A percentile compares a stretch with the other conserved stretches of the same genome.
These are phyloP conservation scores for Herpetomonas tarakana DNA, from an alignment of 208 protist species.

Conservation along the genomic window DNA sequence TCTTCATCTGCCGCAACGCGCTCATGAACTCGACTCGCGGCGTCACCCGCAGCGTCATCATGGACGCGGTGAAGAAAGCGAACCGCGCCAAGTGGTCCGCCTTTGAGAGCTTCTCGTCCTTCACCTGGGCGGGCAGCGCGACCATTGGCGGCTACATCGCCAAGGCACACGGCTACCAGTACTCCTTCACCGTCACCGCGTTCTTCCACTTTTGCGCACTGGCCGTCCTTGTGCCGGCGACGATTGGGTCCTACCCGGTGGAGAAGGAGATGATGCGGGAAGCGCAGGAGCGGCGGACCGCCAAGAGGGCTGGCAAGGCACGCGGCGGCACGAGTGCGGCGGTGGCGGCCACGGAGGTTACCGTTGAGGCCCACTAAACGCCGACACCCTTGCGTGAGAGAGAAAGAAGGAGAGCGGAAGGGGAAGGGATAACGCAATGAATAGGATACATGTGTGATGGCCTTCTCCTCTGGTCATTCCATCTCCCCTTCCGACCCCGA, in stretches of 20 bases:
- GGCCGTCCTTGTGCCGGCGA: slow-evolving; percentile 33
- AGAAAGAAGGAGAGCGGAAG: too few relatives aligned
- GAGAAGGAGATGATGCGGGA: slow-evolving; percentile 12
- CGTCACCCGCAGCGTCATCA: slow-evolving; percentile 67
- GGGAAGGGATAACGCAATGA: too few relatives aligned
- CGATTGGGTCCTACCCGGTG: slow-evolving; percentile 19
- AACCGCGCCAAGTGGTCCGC: slow-evolving; percentile 58
- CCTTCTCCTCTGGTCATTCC: too few relatives aligned
- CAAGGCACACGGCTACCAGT: slow-evolving; percentile 34
- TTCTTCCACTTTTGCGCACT: slow-evolving; percentile 35
- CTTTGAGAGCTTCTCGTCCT: slow-evolving; percentile 58
- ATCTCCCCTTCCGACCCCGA: too few relatives aligned
- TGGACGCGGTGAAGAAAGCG: slow-evolving; percentile 50
- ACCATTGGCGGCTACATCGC: slow-evolving; percentile 49
- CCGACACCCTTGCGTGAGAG: too few relatives aligned
- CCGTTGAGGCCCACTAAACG: too few relatives aligned
- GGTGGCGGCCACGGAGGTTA: too few relatives aligned
- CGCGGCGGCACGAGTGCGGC: slow-evolving; percentile 8
- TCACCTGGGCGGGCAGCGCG: slow-evolving; percentile 69
- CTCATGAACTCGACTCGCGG: slow-evolving; percentile 63
- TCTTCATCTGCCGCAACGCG: slow-evolving; percentile 44
- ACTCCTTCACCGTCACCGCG: slow-evolving; percentile 48
- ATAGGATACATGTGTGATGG: too few relatives aligned
- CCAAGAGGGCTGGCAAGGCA: background rate
- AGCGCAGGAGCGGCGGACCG: background rate